phyloP scores from a whole-genome alignment of 208 protist species.

The Crithidia sp. region DNA sequence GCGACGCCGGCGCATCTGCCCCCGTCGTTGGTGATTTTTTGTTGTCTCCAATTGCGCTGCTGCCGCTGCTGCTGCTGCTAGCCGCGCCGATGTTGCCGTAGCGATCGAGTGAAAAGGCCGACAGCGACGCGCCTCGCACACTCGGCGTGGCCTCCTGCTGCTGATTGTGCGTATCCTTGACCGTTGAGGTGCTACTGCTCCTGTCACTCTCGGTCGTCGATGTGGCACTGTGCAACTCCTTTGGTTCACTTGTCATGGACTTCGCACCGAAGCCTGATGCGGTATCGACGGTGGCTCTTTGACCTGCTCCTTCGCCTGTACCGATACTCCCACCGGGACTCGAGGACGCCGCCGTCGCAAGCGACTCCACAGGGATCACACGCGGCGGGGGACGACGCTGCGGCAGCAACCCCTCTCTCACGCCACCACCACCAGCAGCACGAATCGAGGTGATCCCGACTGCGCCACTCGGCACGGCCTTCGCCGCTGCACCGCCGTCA shows the following conservation, averaged over 20 bases:
- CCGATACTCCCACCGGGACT: no score
- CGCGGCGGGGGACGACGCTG: conserved; percentile 8
- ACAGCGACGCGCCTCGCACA: neutral
- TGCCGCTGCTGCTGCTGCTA: neutral
- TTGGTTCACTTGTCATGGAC: neutral
- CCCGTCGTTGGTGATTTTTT: neutral
- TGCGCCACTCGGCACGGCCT: neutral
- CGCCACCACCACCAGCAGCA: neutral
- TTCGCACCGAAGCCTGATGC: neutral
- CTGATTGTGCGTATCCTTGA: neutral
- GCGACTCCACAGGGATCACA: conserved; percentile 1
- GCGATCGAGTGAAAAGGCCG: neutral
- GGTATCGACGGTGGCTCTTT: neutral
- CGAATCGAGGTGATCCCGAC: neutral
- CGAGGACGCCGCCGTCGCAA: neutral
- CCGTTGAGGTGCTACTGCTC: neutral
- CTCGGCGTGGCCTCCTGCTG: no score
- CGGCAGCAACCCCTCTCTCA: neutral
- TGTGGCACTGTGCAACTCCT: neutral
- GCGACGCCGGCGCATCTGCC: neutral
- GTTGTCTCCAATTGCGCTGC: neutral
- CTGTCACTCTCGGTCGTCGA: neutral
- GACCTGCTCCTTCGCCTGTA: no score
- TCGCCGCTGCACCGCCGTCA: neutral
- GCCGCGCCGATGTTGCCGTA: neutral